These are phyloP conservation scores for Lecanicillium sp. DNA, from an alignment of 2,329 filamentous ascomycete genomes.

Conservation along the genomic window DNA sequence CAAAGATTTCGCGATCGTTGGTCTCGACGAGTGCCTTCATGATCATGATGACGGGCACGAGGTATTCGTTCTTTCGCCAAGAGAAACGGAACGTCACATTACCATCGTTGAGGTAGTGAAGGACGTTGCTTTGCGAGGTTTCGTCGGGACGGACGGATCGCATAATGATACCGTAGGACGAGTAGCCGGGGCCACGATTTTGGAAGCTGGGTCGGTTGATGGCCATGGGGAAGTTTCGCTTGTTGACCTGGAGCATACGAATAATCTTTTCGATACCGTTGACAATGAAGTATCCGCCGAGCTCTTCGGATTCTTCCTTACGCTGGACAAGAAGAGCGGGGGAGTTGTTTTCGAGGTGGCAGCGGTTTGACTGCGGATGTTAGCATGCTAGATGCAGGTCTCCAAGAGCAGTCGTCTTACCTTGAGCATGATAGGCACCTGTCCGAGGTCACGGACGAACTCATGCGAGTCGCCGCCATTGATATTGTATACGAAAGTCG, in stretches of 20 bases:
- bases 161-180: constrained; percentile 82
- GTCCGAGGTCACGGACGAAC: constrained; percentile 76
- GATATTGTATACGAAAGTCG: constrained; percentile 76
- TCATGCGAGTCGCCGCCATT: constrained; percentile 83
- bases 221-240: constrained; percentile 91
- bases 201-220: constrained; percentile 87
- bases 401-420: constrained; percentile 38
- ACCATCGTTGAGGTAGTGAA: constrained; percentile 92
- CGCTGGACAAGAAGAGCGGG: constrained; percentile 75
- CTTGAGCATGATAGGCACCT: constrained; percentile 90
- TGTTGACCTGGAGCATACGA: constrained; percentile 81
- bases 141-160: constrained; percentile 94
- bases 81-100: constrained; percentile 97
- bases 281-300: constrained; percentile 95
- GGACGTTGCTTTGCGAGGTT: constrained; percentile 92
- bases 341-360: constrained; percentile 80
- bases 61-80: constrained; percentile 94
- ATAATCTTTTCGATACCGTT: constrained; percentile 98
- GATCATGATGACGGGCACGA: constrained; percentile 96
- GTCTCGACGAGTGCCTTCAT: constrained; percentile 92
- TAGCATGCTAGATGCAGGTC: constrained; percentile 13
- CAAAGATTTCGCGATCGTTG: constrained; percentile 93
- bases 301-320: constrained; percentile 93
- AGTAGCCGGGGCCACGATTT: constrained; percentile 81
- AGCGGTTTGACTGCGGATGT: constrained; percentile 66